These are phyloP conservation scores for Rutstroemia sp. DNA, from an alignment of 2,329 filamentous ascomycete genomes.

Conservation along the genomic window DNA sequence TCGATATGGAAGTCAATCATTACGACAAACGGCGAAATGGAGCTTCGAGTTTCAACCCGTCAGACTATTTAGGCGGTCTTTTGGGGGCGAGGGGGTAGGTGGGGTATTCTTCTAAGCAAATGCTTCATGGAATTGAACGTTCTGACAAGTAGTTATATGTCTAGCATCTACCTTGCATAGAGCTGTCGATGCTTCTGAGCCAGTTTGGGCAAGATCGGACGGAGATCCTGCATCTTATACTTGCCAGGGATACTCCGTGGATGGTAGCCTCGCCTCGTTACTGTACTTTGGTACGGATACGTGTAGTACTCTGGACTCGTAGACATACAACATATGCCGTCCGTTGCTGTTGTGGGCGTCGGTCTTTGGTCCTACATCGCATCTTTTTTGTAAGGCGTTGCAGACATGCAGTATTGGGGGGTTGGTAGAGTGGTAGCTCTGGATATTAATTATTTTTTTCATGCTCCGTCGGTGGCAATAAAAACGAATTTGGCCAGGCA, in stretches of 20 bases:
- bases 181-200: neutral
- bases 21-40: neutral
- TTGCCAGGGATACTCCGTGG: neutral
- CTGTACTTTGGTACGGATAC: neutral
- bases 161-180: conserved; percentile 2
- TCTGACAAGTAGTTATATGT: neutral
- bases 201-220: neutral
- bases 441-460: too few species aligned
- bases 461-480: neutral
- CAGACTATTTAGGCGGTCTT: neutral
- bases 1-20: neutral
- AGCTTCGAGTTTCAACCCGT: neutral
- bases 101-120: neutral
- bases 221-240: neutral
- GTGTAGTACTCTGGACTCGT: neutral
- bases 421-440: too few species aligned
- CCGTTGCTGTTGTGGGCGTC: too few species aligned
- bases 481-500: neutral
- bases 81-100: neutral
- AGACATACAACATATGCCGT: too few species aligned
- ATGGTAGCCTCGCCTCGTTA: neutral
- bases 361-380: too few species aligned
- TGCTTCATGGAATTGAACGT: neutral
- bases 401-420: too few species aligned
- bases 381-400: too few species aligned